Evolutionary conservation across 768 basidiomycete genomes (phyloP), one percentile per base, ranked within the genome.

Genomic region (Trametes elegans): DNA sequence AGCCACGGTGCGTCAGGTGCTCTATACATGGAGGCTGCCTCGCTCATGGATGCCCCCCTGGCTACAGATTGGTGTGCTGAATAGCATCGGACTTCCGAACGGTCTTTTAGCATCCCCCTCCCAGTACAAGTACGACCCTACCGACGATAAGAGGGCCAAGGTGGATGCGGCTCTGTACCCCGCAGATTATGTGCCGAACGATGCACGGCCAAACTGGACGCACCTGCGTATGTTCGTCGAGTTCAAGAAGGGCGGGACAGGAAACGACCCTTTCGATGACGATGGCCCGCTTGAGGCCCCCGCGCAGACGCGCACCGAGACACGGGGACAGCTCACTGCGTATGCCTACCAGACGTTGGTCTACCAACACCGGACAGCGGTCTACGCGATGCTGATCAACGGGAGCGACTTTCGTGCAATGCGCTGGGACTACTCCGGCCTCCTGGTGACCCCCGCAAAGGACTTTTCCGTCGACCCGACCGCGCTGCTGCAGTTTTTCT

Each of bases 131-230:
- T 3, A 14, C 4, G 28, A 21, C 44, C 14, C 5, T 7, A 31
- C n/a, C 7, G 44, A 45, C 29, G 3, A 6, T 19, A 18, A 28
- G 6, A 14, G 13, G n/a, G n/a, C n/a, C n/a, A 43, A 44, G 41
- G 39, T 52, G 23, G 50, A 52, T n/a, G 50, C 28, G 29, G 41
- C 41, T 24, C 19, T 52, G 6, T 52, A 52, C 11, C 13, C 21
- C 11, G 18, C 23, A 8, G 50, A 35, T 19, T 14, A 44, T 5
- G 5, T 27, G 9, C 50, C 50, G 2, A 11, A 5, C 10, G 50
- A 52, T 23, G 50, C 14, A 2, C 29, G 41, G 3, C 40, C 50
- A 2, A 5, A 52, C 31, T 52, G 50, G 50, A 35, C 29, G 13
- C 19, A 16, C 29, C 11, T 7, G 10, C 38, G 31, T 13, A 2